Evolutionary conservation across 345 rosid species (phyloP).

Genomic region (Cochlearia excelsa): DNA sequence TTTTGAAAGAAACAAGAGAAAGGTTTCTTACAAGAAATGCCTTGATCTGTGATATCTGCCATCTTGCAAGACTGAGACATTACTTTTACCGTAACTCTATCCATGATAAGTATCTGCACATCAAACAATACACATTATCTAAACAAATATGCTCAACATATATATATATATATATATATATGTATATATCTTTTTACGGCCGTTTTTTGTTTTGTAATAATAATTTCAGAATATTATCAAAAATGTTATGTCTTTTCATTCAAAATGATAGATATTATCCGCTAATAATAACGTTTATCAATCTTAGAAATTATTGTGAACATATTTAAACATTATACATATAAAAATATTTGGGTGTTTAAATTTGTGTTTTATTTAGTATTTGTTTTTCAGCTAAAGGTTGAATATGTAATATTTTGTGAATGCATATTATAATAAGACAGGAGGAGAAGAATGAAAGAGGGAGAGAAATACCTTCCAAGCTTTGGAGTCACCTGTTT

Average conservation of each 20-base stretch:
- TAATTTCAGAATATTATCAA: neutral
- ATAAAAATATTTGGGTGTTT: too few relatives aligned
- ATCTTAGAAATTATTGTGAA: too few relatives aligned
- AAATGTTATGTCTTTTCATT: neutral
- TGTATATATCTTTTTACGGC: too few relatives aligned
- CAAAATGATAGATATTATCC: too few relatives aligned
- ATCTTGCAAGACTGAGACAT: slow-evolving; percentile 87
- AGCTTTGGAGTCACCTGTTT: slow-evolving; percentile 58
- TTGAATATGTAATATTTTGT: too few relatives aligned
- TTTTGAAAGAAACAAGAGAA: neutral
- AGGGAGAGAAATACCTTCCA: slow-evolving; percentile 61
- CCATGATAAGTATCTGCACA: slow-evolving; percentile 81
- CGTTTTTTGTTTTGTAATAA: neutral
- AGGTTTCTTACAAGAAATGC: slow-evolving; percentile 60
- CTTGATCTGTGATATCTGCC: slow-evolving; percentile 96
- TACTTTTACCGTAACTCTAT: slow-evolving; percentile 83
- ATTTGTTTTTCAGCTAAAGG: too few relatives aligned
- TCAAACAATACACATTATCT: neutral
- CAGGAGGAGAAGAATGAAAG: neutral
- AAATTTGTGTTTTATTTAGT: too few relatives aligned
- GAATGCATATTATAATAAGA: neutral
- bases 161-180: too few relatives aligned
- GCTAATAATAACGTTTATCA: too few relatives aligned
- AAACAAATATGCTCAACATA: neutral
- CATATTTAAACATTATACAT: too few relatives aligned